Base-by-base conservation (phyloP, 2,329 filamentous ascomycete genomes). In the Microdochium paspali region DNA sequence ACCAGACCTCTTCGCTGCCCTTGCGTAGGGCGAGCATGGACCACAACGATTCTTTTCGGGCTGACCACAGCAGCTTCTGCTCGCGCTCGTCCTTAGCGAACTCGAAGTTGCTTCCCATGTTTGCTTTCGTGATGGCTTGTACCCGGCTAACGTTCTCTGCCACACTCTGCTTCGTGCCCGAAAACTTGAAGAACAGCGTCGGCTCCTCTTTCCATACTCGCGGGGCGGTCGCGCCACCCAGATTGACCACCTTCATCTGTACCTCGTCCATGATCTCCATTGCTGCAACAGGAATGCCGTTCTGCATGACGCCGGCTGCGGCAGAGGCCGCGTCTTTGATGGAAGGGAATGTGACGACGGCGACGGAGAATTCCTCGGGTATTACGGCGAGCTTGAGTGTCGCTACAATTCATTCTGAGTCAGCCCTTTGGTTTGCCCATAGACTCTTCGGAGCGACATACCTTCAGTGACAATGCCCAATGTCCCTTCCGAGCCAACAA, bases 241-340 rank as follows among this genome's bases (percentile, higher is more conserved):
- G 72, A 65, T 93, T 93, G 59, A 93, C 82, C 0, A 91, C 85
- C 53, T 73, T 77, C 87, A 93, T 93, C 65, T 90, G 86, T 3
- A 91, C 84, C 49, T 93, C 87, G 59, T 93, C 87, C 85, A 93
- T 89, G 55, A 93, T 81, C 65, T 93, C 87, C 79, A 90, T 84
- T 3, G 84, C 84, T 1, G 83, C 85, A 6, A 90, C 76, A 0
- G 84, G 85, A 3, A 90, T 73, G 0, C 84, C 86, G 1, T 80
- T 76, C 56, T 85, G 80, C 73, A 91, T 85, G n/a, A 91, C 79
- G 45, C 77, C 79, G 2, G 84, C 83, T 0, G 87, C 87, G 0
- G 86, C 85, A 0, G 82, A 75, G 0, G 87, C 86, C 1, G 87
- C 87, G 61, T 87, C 81, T 24, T 85, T 79, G 51, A 91, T 88